A percentile compares a stretch with the other conserved stretches of the same genome.
Evolutionary conservation across 768 basidiomycete genomes (phyloP).

Genomic region (Coprinellus micaceus): DNA sequence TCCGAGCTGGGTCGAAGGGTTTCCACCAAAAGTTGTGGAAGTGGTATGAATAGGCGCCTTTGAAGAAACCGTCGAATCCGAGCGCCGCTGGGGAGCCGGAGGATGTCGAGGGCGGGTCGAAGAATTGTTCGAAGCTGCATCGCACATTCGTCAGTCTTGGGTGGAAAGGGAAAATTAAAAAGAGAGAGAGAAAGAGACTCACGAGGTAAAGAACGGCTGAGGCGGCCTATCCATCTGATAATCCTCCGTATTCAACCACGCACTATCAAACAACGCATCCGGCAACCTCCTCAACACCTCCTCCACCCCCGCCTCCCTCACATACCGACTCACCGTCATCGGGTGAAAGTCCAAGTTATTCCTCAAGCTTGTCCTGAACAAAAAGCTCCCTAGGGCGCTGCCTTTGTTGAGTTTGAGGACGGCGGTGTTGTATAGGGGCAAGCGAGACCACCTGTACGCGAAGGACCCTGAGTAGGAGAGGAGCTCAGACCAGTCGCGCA

Average conservation of each 20-base stretch:
- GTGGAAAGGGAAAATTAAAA: no score
- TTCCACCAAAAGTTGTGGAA: constrained; percentile 98
- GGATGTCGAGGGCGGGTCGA: constrained; percentile 68
- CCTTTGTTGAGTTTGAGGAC: constrained; percentile 91
- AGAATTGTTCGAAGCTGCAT: constrained; percentile 88
- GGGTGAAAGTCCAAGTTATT: constrained; percentile 97
- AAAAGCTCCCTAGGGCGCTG: constrained; percentile 86
- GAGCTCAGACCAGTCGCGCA: constrained; percentile 97
- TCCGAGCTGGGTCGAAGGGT: constrained; percentile 88
- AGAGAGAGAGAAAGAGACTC: constrained; percentile 24
- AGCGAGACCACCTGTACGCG: constrained; percentile 92
- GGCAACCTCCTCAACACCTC: constrained; percentile 82
- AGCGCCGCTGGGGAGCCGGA: constrained; percentile 83
- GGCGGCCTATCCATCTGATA: constrained; percentile 92
- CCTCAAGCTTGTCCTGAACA: constrained; percentile 92
- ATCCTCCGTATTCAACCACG: constrained; percentile 92
- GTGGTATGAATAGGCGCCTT: constrained; percentile 93
- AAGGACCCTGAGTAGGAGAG: constrained; percentile 98
- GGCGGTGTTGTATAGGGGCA: constrained; percentile 94
- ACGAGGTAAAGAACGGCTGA: constrained; percentile 92
- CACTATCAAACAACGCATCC: constrained; percentile 94
- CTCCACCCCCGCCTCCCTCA: constrained; percentile 84
- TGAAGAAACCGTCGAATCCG: constrained; percentile 95
- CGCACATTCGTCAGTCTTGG: no score
- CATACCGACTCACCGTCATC: constrained; percentile 89